A percentile compares a stretch with the other conserved stretches of the same genome.
Conservation (phyloP, 202 grass and related monocot genomes). For the Panicum virgatum region DNA sequence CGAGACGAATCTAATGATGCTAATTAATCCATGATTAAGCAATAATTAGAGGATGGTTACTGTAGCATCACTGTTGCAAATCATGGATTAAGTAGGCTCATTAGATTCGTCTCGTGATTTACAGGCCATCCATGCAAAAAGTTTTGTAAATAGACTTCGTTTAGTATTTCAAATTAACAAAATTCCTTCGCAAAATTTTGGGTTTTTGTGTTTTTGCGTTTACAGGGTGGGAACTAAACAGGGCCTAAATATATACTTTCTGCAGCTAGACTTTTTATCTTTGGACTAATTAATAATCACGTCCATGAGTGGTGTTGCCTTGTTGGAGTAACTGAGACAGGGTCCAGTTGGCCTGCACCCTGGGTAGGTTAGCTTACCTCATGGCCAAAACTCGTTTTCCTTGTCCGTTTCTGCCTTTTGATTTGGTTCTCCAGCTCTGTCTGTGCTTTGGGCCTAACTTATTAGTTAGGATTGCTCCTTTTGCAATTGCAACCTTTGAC, state of each 20-base stretch:
- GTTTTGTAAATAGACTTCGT: no score
- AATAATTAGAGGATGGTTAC: no score
- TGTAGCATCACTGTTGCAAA: no score
- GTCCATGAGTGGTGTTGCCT: neutral
- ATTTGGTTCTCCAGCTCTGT: neutral
- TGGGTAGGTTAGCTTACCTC: neutral
- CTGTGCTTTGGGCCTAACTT: slow-evolving; percentile 35
- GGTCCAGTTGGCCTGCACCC: neutral
- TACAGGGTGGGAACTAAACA: no score
- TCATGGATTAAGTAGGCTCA: no score
- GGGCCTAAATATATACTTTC: neutral
- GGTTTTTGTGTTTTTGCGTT: no score
- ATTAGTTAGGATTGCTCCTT: slow-evolving; percentile 16
- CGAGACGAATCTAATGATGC: no score
- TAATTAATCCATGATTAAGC: no score
- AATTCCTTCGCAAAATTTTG: no score
- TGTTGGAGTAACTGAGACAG: slow-evolving; percentile 18
- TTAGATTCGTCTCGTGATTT: no score
- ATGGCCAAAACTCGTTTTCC: neutral
- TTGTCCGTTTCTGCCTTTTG: neutral
- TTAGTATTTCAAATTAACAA: no score
- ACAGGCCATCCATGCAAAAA: no score
- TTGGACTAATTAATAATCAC: neutral
- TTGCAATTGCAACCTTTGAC: slow-evolving; percentile 33
- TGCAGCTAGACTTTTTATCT: neutral